These are phyloP conservation scores for Clohesyomyces aquaticus DNA, from an alignment of 495 filamentous ascomycete species.

Conservation along the genomic window DNA sequence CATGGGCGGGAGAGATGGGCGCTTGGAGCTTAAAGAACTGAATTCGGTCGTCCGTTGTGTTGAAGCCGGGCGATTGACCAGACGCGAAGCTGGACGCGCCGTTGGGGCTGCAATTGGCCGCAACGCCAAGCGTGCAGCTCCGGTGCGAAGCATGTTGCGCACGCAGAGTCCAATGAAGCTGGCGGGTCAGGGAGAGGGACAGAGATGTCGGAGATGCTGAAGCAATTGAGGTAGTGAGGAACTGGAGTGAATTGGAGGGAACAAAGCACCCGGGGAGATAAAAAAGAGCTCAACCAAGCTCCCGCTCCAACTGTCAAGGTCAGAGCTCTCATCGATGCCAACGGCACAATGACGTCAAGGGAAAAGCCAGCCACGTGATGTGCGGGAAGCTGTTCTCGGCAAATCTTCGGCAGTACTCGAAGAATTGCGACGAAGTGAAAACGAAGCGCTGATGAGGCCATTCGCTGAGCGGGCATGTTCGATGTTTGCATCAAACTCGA, in stretches of 20 bases:
- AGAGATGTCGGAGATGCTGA: not conserved
- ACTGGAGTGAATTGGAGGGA: not conserved
- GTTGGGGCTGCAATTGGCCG: slow-evolving; percentile 38
- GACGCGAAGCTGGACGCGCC: slow-evolving; percentile 20
- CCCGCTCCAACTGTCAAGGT: slow-evolving; percentile 12
- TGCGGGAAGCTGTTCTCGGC: too few species aligned
- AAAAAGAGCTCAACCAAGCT: slow-evolving; percentile 1
- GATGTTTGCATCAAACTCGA: too few species aligned
- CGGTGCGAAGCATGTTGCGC: slow-evolving; percentile 45
- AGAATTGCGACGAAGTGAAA: too few species aligned
- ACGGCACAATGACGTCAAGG: slow-evolving; percentile 31
- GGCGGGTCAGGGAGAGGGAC: not conserved
- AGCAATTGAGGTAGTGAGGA: too few species aligned
- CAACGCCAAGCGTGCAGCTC: slow-evolving; percentile 42
- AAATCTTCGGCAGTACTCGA: too few species aligned
- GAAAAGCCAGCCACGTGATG: not conserved
- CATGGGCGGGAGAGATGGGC: slow-evolving; percentile 20
- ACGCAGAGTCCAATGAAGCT: slow-evolving; percentile 1
- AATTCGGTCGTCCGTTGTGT: slow-evolving; percentile 34
- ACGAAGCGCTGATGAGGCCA: too few species aligned
- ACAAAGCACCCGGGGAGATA: not conserved
- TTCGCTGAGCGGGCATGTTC: too few species aligned
- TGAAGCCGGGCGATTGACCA: slow-evolving; percentile 24
- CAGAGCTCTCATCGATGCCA: slow-evolving; percentile 12
- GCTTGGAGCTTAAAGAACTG: slow-evolving; percentile 25